A percentile compares a stretch with the other conserved stretches of the same genome.
Conservation (phyloP, 202 grass and related monocot genomes). For the Panicum virgatum region DNA sequence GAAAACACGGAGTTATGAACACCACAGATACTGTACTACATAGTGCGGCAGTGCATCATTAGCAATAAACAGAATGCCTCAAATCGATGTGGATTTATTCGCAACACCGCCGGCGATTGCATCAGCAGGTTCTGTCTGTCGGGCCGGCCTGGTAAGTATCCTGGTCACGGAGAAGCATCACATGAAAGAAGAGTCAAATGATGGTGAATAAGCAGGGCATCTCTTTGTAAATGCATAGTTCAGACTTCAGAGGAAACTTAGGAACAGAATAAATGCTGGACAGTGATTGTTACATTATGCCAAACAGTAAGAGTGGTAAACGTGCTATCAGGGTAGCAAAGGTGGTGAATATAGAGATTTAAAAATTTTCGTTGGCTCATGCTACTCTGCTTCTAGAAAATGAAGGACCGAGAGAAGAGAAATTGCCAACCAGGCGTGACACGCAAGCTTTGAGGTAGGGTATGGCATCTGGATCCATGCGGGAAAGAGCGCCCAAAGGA, state of each 20-base stretch:
- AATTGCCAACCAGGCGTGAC: conserved; percentile 35
- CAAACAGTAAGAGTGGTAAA: neutral
- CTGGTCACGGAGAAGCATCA: conserved; percentile 32
- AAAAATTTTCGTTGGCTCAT: neutral
- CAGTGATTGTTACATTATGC: neutral
- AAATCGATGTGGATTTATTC: conserved; percentile 23
- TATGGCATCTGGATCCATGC: conserved; percentile 59
- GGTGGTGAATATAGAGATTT: neutral
- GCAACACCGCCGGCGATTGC: conserved; percentile 10
- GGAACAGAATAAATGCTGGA: no score
- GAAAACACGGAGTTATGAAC: neutral
- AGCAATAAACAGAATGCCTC: neutral
- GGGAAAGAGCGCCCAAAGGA: conserved; percentile 69
- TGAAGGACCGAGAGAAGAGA: conserved; percentile 5
- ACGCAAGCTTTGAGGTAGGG: conserved; percentile 75
- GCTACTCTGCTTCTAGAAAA: conserved; percentile 18
- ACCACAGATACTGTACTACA: neutral
- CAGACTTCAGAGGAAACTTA: no score
- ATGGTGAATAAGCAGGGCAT: neutral
- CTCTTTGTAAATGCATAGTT: neutral
- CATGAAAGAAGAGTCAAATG: conserved; percentile 20
- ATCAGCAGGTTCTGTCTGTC: conserved; percentile 23
- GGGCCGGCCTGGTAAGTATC: conserved; percentile 6
- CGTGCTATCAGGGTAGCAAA: neutral
- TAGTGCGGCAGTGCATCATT: conserved; percentile 15